Evolutionary conservation across 352 stramenopile species (phyloP).

Genomic region (Pythium monospermum): DNA sequence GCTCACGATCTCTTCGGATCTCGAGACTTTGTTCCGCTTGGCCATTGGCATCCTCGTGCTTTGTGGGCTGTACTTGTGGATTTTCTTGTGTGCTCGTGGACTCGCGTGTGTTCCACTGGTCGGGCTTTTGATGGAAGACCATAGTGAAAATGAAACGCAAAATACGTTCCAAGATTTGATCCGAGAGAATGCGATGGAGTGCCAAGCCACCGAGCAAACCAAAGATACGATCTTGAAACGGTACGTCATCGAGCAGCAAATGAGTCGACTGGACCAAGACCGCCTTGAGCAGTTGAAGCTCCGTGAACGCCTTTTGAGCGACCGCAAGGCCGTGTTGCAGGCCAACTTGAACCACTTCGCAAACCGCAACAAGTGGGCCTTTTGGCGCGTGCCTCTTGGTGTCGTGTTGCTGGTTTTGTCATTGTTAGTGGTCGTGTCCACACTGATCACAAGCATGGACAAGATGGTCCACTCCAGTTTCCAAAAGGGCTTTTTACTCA

Average conservation of each 20-base stretch:
- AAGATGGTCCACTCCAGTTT: slow-evolving; percentile 77
- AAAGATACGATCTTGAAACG: slow-evolving; percentile 64
- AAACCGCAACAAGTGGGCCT: slow-evolving; percentile 33
- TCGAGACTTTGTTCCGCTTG: slow-evolving; percentile 66
- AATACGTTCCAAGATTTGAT: slow-evolving; percentile 71
- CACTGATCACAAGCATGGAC: slow-evolving; percentile 75
- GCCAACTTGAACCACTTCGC: slow-evolving; percentile 58
- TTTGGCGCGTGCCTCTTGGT: slow-evolving; percentile 71
- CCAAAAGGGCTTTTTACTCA: slow-evolving; percentile 60
- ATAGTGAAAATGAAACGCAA: slow-evolving; percentile 58
- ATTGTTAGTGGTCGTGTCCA: slow-evolving; percentile 62
- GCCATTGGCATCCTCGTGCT: slow-evolving; percentile 70
- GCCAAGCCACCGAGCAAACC: slow-evolving; percentile 58
- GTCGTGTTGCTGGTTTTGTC: slow-evolving; percentile 54
- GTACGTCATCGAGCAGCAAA: slow-evolving; percentile 55
- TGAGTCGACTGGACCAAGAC: slow-evolving; percentile 66
- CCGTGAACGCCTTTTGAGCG: slow-evolving; percentile 57
- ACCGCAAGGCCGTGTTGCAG: slow-evolving; percentile 62
- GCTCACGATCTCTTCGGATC: slow-evolving; percentile 66
- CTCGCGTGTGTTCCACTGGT: slow-evolving; percentile 71
- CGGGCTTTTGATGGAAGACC: slow-evolving; percentile 73
- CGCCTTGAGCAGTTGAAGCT: slow-evolving; percentile 69
- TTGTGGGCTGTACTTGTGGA: slow-evolving; percentile 73
- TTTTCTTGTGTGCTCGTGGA: slow-evolving; percentile 62
- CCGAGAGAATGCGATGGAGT: slow-evolving; percentile 70